Conservation (phyloP, 1,284 basidiomycete species). For the Tylopilus sp. region DNA sequence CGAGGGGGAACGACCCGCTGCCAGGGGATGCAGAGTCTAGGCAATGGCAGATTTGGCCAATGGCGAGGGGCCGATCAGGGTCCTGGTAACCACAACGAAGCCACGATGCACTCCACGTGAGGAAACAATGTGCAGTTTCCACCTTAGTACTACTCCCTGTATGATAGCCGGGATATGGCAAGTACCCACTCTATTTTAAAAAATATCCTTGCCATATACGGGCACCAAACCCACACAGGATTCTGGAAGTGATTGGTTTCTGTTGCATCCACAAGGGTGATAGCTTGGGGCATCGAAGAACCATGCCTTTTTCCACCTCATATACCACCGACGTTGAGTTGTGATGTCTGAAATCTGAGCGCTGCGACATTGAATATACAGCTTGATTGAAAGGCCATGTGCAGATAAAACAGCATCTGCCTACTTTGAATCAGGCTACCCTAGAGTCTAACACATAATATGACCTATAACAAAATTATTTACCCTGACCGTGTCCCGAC, state of each 20-base stretch:
- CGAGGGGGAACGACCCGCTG: neutral
- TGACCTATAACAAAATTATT: conserved; percentile 28
- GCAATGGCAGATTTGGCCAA: too few species aligned
- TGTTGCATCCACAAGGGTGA: too few species aligned
- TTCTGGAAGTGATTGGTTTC: too few species aligned
- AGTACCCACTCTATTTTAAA: neutral
- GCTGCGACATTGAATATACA: neutral
- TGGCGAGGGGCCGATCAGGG: too few species aligned
- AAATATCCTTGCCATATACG: too few species aligned
- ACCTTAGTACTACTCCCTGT: neutral
- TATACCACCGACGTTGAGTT: too few species aligned
- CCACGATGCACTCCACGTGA: too few species aligned
- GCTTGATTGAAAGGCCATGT: neutral
- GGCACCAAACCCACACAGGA: neutral
- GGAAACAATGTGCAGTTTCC: neutral
- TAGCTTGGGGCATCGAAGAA: too few species aligned
- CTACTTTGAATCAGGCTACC: conserved; percentile 9
- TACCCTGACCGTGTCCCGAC: conserved; percentile 17
- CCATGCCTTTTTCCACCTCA: too few species aligned
- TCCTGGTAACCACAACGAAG: too few species aligned
- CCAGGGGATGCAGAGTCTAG: too few species aligned
- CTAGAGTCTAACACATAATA: conserved; percentile 22
- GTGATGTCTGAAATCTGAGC: too few species aligned
- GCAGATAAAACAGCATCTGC: conserved; percentile 5
- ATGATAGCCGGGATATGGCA: neutral